Conservation (phyloP, 176 grass and related monocot species). For the Thalia dealbata region DNA sequence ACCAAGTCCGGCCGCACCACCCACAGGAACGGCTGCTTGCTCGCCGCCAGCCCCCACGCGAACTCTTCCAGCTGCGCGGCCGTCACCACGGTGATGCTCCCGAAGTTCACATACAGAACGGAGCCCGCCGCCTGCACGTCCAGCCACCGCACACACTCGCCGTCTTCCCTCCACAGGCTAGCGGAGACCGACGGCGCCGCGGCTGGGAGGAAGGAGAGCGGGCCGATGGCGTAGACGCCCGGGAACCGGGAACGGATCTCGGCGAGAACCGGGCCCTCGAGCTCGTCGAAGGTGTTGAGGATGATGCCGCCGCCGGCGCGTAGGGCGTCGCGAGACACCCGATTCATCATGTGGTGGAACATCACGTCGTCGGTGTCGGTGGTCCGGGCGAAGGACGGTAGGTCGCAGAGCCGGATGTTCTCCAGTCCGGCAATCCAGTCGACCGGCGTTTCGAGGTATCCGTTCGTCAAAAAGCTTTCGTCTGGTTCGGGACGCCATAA, state of each 20-base stretch:
- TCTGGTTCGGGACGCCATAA: background rate
- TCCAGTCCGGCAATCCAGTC: background rate
- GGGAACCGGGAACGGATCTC: background rate
- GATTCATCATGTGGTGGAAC: background rate
- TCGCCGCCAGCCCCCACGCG: background rate
- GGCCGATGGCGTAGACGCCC: background rate
- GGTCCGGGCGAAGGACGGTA: background rate
- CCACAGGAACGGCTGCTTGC: constrained; percentile 15
- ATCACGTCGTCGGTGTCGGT: background rate
- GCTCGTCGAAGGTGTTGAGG: constrained; percentile 2
- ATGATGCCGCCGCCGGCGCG: background rate
- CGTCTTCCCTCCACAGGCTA: background rate
- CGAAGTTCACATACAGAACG: constrained; percentile 9
- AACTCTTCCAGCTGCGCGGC: background rate
- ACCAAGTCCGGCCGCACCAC: constrained; percentile 40
- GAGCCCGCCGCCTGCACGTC: background rate
- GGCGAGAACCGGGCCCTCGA: background rate
- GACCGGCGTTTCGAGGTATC: background rate
- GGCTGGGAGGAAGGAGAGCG: background rate
- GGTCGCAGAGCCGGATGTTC: background rate
- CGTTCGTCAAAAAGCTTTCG: constrained; percentile 3
- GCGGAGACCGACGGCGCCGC: background rate
- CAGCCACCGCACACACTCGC: background rate
- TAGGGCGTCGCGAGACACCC: background rate
- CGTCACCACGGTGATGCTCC: background rate